phyloP scores from a whole-genome alignment of 2,329 filamentous ascomycete species.

The Periglandula ipomoeae region DNA sequence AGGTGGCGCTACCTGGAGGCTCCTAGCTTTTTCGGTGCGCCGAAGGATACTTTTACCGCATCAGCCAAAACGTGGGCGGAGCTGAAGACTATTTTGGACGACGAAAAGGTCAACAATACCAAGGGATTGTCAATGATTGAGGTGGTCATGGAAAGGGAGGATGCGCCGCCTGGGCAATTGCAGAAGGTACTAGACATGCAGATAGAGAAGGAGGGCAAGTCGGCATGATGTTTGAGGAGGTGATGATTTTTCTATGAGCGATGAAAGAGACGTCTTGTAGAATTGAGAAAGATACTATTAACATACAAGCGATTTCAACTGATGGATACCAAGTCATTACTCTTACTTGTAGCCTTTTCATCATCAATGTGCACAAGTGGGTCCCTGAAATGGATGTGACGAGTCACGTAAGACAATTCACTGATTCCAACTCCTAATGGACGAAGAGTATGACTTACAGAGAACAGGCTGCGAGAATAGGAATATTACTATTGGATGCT shows the following conservation, averaged over 20 bases:
- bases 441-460: too few relatives aligned
- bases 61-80: constrained; percentile 7
- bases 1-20: constrained; percentile 42
- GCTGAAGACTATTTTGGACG: constrained; percentile 3
- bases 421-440: too few relatives aligned
- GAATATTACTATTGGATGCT: too few relatives aligned
- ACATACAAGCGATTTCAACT: too few relatives aligned
- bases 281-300: too few relatives aligned
- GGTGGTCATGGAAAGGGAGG: constrained; percentile 9
- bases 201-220: constrained; percentile 3
- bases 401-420: too few relatives aligned
- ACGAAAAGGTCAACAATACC: not conserved
- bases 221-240: not conserved
- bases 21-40: constrained; percentile 37
- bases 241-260: not conserved
- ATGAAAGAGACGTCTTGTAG: not conserved
- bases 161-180: constrained; percentile 6
- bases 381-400: too few relatives aligned
- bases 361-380: too few relatives aligned
- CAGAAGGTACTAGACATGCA: constrained; percentile 6
- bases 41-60: constrained; percentile 6
- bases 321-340: too few relatives aligned
- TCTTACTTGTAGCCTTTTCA: too few relatives aligned
- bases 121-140: constrained; percentile 8
- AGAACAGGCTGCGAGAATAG: too few relatives aligned